These are phyloP conservation scores for Daldinia decipiens DNA, from an alignment of 495 filamentous ascomycete genomes.

Conservation along the genomic window DNA sequence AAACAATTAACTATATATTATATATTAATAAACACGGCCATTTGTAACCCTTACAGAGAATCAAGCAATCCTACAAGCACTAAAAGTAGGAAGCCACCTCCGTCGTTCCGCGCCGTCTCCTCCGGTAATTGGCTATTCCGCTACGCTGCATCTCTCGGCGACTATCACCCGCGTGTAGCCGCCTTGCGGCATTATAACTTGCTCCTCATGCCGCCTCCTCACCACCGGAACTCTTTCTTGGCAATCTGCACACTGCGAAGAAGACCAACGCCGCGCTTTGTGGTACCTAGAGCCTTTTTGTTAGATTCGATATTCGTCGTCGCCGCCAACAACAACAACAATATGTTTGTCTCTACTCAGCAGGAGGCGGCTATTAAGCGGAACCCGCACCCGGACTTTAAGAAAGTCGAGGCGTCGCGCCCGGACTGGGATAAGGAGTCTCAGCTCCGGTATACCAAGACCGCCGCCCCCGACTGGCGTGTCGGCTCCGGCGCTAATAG, in stretches of 20 bases:
- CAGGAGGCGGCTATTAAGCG: slow-evolving; percentile 63
- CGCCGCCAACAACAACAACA: slow-evolving; percentile 28
- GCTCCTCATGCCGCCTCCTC: not conserved
- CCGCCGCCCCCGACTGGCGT: slow-evolving; percentile 79
- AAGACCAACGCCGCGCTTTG: slow-evolving; percentile 16
- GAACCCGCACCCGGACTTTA: slow-evolving; percentile 80
- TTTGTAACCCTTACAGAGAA: not conserved
- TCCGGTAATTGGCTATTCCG: not conserved
- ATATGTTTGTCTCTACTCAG: slow-evolving; percentile 50
- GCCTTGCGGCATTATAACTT: slow-evolving; percentile 17
- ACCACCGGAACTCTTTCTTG: not conserved
- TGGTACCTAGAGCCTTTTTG: not conserved
- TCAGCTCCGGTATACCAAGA: slow-evolving; percentile 71
- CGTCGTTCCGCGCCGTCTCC: slow-evolving; percentile 1
- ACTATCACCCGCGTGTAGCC: slow-evolving; percentile 20
- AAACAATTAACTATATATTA: not conserved
- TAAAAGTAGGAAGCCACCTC: not conserved
- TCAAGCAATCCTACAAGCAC: not conserved
- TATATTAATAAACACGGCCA: not conserved
- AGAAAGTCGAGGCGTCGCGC: slow-evolving; percentile 75
- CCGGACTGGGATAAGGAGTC: slow-evolving; percentile 69
- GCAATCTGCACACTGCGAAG: slow-evolving; percentile 10
- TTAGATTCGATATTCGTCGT: not conserved
- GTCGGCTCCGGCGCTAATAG: slow-evolving; percentile 77
- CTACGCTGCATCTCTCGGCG: not conserved